Base-by-base conservation (phyloP, 352 stramenopile genomes). In the Aphanomyces stellatus region DNA sequence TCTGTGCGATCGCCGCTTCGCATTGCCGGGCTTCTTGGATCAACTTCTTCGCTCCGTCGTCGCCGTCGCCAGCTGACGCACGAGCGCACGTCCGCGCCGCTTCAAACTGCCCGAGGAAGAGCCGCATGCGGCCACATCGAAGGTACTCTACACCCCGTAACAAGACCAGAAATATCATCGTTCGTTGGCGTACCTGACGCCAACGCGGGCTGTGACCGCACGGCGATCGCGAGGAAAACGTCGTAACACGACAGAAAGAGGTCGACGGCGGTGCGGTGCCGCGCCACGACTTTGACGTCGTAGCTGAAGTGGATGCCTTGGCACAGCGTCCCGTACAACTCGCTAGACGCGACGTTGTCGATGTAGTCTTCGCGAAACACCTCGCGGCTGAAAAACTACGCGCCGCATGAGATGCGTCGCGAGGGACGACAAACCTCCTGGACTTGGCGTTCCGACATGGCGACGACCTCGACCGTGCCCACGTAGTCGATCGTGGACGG, bases 171-270 rank as follows among this genome's bases (percentile, higher is more conserved):
- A n/a, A 30, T 22, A 35, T 17, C 8, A n/a, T n/a, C n/a, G n/a
- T n/a, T n/a, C n/a, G n/a, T n/a, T n/a, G n/a, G n/a, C n/a, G 49
- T 56, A 57, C 49, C 31, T 31, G 49, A 15, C n/a, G 33, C 49
- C 8, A 67, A 41, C 6, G 13, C 34, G 17, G 46, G n/a, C 27
- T 67, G 60, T 25, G 43, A 19, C 11, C 22, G 28, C n/a, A 34
- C 33, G 10, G 57, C 11, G 5, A 57, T 15, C 2, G 27, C 17
- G 33, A 67, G 60, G 42, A 49, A 51, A 15, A 57, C 17, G 17
- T 67, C 37, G 22, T 59, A 59, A 33, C 60, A 67, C 15, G 57
- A 17, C 24, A 67, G 30, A 48, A 67, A 67, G 17, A 67, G 49
- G 17, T 67, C 60, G 37, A 67, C 6, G 8, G 60, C 60, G 17